Base-by-base conservation (phyloP, 1,139 yeast genomes). In the Suhomyces maxii region DNA sequence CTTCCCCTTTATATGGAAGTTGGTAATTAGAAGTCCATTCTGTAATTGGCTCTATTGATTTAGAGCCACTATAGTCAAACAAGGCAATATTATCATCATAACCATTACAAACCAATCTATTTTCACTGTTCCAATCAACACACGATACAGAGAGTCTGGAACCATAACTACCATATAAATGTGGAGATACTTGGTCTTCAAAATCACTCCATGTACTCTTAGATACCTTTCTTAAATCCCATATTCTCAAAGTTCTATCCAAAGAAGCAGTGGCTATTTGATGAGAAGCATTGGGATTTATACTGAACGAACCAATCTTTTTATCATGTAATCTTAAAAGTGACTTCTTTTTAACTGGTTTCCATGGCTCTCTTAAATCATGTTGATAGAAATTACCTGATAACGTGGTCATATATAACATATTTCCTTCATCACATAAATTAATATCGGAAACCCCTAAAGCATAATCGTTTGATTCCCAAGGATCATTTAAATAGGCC, bases 211-310 rank as follows among this genome's bases (percentile, higher is more conserved):
- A 69, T 14, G 69, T 64, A 6, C 67, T 60, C n/a, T 70, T 68
- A 26, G 52, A 54, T 3, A 74, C 59, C 42, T 76, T 79, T 46
- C 97, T 70, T 37, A 90, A 65, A 64, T 93, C 99, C 97, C 97
- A 93, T 1, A 93, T 64, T 51, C 87, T 79, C 64, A 93, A 62
- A 0, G 93, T 79, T 53, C 98, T 72, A 61, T 93, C 99, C 42
- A 93, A 73, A 0, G 97, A 90, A 0, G 91, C 95, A 0, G 97
- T 85, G 3, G 93, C 95, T 3, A 90, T 75, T 53, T 86, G 87
- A 50, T 79, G 69, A 1, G 67, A 59, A 3, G 53, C 50, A 36
- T 71, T 68, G 1, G 98, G 98, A 57, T 89, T 89, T 23, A 89
- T 78, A 1, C 86, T 64, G 63, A 93, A 87, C 1, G 95, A 89